Conservation (phyloP, 192 early-diverging fungal genomes). For the Gryganskiella cystojenkinii region DNA sequence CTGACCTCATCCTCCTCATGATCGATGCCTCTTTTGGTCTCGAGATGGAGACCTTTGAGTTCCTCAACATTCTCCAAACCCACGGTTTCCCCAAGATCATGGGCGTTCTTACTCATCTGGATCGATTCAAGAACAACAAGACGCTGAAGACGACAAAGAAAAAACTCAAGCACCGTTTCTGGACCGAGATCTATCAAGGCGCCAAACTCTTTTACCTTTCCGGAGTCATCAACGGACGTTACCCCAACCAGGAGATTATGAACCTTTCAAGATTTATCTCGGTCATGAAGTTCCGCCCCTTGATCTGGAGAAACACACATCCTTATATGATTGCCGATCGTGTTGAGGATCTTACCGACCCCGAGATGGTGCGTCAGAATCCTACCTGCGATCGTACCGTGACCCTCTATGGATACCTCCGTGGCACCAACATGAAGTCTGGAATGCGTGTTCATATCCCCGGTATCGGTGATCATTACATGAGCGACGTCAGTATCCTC, state of each 20-base stretch:
- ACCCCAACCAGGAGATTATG: conserved; percentile 92
- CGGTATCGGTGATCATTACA: conserved; percentile 89
- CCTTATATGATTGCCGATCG: conserved; percentile 98
- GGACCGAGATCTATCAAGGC: conserved; percentile 99
- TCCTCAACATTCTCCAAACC: conserved; percentile 95
- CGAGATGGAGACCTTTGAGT: conserved; percentile 99
- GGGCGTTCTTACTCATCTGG: conserved; percentile 97
- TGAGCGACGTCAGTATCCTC: conserved; percentile 80
- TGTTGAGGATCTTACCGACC: conserved; percentile 96
- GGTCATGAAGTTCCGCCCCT: conserved; percentile 97
- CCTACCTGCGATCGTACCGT: conserved; percentile 94
- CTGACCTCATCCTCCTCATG: conserved; percentile 93
- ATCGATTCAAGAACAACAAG: conserved; percentile 96
- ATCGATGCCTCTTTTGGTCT: conserved; percentile 99
- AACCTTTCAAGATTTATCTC: conserved; percentile 98
- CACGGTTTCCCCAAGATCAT: conserved; percentile 99
- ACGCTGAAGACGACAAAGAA: conserved; percentile 90
- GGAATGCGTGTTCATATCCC: conserved; percentile 94
- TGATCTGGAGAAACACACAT: conserved; percentile 97
- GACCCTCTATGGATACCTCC: conserved; percentile 94
- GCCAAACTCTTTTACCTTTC: conserved; percentile 99
- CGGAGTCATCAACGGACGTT: conserved; percentile 93
- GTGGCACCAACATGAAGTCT: conserved; percentile 94
- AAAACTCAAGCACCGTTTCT: conserved; percentile 97
- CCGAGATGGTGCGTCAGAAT: conserved; percentile 78